Conservation (phyloP, 1,139 yeast species). For the Blastobotrys raffinosifermentans region DNA sequence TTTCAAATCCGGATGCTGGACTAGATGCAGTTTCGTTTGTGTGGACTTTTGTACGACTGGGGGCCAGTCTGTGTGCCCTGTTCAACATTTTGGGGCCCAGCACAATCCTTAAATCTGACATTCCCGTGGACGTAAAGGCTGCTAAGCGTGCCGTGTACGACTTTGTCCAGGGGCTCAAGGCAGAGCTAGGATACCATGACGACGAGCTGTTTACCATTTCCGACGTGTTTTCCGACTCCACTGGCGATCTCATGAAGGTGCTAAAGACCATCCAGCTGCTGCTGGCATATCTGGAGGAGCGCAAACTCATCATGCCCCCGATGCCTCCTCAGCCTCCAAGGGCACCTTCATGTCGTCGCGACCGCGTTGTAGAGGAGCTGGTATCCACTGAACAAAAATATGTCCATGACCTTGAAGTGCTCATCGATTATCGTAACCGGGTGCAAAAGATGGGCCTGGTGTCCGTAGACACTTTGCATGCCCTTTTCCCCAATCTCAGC, state of each 20-base stretch:
- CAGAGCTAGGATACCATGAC: constrained; percentile 67
- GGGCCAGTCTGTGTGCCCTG: constrained; percentile 83
- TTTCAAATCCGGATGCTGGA: constrained; percentile 17
- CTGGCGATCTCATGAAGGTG: constrained; percentile 68
- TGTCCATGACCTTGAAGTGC: constrained; percentile 79
- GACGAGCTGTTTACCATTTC: constrained; percentile 85
- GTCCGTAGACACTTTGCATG: constrained; percentile 73
- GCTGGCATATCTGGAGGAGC: constrained; percentile 37
- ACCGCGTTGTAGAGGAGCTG: constrained; percentile 78
- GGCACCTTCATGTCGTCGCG: constrained; percentile 38
- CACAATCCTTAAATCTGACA: constrained; percentile 36
- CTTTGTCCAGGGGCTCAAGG: constrained; percentile 81
- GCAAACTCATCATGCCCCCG: constrained; percentile 19
- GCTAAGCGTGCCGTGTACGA: constrained; percentile 90
- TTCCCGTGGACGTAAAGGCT: constrained; percentile 57
- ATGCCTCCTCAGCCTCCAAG: constrained; percentile 5
- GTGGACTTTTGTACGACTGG: constrained; percentile 85
- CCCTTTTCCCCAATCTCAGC: constrained; percentile 78
- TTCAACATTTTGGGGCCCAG: constrained; percentile 52
- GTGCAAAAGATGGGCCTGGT: constrained; percentile 59
- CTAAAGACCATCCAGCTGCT: constrained; percentile 63
- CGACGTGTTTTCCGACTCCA: constrained; percentile 77
- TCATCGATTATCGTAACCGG: constrained; percentile 63
- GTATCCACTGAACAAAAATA: constrained; percentile 87
- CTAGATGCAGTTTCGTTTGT: constrained; percentile 89